Percentiles rank a stretch among this genome's conserved stretches.
These are phyloP conservation scores for Wallacemonas sp. DNA, from an alignment of 208 protist species.

Conservation along the genomic window DNA sequence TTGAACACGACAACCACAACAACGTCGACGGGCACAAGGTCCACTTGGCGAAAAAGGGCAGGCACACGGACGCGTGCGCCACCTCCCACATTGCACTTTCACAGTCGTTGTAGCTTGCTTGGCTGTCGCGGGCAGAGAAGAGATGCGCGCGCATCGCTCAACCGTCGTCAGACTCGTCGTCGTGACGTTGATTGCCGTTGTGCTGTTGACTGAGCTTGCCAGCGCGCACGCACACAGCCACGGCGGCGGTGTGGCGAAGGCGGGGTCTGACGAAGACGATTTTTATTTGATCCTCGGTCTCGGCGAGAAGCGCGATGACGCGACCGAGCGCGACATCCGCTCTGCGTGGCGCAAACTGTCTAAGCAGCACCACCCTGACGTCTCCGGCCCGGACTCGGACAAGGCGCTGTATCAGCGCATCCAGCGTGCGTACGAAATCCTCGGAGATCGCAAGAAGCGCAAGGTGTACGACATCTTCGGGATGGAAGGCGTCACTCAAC, in stretches of 20 bases:
- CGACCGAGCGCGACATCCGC: constrained; percentile 52
- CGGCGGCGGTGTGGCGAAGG: neutral
- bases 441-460: constrained; percentile 57
- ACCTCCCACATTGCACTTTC: too few relatives aligned
- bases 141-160: neutral
- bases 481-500: constrained; percentile 48
- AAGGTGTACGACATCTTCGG: constrained; percentile 81
- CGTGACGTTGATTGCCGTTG: neutral
- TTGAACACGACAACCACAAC: neutral
- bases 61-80: neutral
- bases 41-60: neutral
- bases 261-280: constrained; percentile 30
- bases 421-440: constrained; percentile 76
- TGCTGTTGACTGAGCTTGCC: neutral
- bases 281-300: constrained; percentile 57
- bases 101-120: too few relatives aligned
- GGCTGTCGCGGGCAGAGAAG: too few relatives aligned
- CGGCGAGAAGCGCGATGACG: constrained; percentile 41
- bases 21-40: neutral
- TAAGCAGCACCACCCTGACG: constrained; percentile 53
- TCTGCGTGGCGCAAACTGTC: constrained; percentile 41
- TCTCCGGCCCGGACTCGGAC: constrained; percentile 30
- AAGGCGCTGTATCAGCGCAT: constrained; percentile 54
- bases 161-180: neutral
- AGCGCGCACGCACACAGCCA: neutral